Evolutionary conservation across 768 basidiomycete genomes (phyloP), one percentile per base, ranked within the genome.

Genomic region (Lactarius hengduanensis): DNA sequence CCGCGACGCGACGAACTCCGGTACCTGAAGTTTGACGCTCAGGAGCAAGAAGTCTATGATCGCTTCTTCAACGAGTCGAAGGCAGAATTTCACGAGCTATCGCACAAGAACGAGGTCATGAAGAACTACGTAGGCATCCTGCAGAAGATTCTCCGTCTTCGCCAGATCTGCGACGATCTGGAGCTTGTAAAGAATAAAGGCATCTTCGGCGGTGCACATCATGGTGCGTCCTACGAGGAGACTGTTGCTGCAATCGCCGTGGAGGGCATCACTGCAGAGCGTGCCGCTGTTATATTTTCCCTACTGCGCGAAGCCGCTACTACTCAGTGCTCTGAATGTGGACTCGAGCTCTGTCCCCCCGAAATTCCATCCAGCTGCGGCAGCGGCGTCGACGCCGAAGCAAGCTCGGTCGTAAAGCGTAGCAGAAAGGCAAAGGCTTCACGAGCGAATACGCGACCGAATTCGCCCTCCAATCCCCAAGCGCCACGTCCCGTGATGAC

Each of bases 81-180:
- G 78, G 90, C 92, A 57, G 92, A 96, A 77, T 98, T 98, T 76
- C 87, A 86, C 67, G 88, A 92, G 73, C 81, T 98, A 70, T 86
- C 90, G 36, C 82, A 87, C 76, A 92, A 90, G 77, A 94, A 96
- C 72, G 91, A 94, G 75, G 90, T 97, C 61, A 92, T 96, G 89
- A 97, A 97, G 84, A 98, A 97, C 74, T 97, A 96, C 74, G 97
- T 97, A 70, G 94, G 94, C 62, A 96, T 99, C 72, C 77, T 99
- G 71, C 96, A 98, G 77, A 95, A 96, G 81, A 92, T 98, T 65
- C 81, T 99, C 61, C 92, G 96, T 28, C 83, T 99, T 56, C 91
- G 97, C 62, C 96, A 98, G 80, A 98, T 98, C 58, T 99, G 97
- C 77, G 95, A 98, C 74, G 96, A 99, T 77, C 92, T 85, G 71